Evolutionary conservation across 306 rosid species (phyloP), one percentile per base, ranked within the genome.

Genomic region (Inga leiocalycina): DNA sequence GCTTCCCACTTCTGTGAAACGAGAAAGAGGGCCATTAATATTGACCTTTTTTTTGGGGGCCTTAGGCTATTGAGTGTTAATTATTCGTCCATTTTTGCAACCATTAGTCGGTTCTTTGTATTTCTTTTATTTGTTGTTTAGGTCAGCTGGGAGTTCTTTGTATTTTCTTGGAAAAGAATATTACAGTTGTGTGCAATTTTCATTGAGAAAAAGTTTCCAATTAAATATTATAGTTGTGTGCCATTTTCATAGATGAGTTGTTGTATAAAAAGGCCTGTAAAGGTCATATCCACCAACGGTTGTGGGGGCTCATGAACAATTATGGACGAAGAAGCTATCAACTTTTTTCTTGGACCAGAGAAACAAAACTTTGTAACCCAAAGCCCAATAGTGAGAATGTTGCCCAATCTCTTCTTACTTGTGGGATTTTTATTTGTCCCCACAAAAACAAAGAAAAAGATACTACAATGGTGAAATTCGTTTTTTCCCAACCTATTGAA

Each of bases 401-500:
- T 49, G 30, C 49, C 74, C 30, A 37, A 37, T 39, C 43, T 39
- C 3, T 4, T 39, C 49, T 69, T 17, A 30, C 19, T 14, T 4
- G 6, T 34, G 5, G 3, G 37, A 64, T 9, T 30, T 65, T 4
- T 4, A 11, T 65, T 65, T 65, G 16, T 30, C 30, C 54, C 37
- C 37, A 35, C 37, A 14, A 14, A 8, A 22, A 59, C 3, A 11
- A 61, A 24, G 30, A 61, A 61, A 30, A 12, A 4, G 19, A 14
- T 12, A 10, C n/a, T 2, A 30, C 43, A 10, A 59, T 22, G 1
- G 30, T 57, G 5, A 59, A 22, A 59, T n/a, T 10, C 2, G 32
- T 59, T n/a, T n/a, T 59, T 3, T 30, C 27, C 15, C 2, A 30
- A 65, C 76, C 76, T 17, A 52, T 81, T 81, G 70, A 75, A 81